Percentiles rank a stretch among this genome's conserved stretches.
Evolutionary conservation across 768 basidiomycete species (phyloP).

Genomic region (Lactarius akahatsu): DNA sequence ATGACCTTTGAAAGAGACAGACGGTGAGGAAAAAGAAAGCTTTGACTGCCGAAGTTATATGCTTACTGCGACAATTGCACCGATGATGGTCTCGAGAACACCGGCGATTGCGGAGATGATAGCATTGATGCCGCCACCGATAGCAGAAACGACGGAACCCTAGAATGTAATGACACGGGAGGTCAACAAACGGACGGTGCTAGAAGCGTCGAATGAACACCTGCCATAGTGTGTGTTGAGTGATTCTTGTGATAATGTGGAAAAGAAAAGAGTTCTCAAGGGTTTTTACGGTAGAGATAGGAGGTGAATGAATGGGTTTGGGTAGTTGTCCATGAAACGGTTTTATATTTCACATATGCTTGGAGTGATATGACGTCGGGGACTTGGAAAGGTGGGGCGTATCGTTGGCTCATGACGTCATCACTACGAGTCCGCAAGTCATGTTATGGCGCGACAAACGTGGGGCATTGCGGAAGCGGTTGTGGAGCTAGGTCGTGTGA

Average conservation of each 20-base stretch:
- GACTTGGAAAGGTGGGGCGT: too few species aligned
- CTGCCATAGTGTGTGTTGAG: background rate
- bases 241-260: too few species aligned
- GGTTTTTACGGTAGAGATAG: background rate
- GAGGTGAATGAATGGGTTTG: background rate
- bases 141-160: constrained; percentile 66
- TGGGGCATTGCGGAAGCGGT: background rate
- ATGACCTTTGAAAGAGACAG: constrained; percentile 45
- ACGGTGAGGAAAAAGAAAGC: too few species aligned
- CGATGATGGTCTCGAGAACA: constrained; percentile 59
- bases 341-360: background rate
- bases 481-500: background rate
- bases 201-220: background rate
- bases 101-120: constrained; percentile 60
- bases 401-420: background rate
- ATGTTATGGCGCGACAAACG: background rate
- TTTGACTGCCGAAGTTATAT: too few species aligned
- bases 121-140: constrained; percentile 57
- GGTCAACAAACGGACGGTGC: background rate
- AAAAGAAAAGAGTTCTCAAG: too few species aligned
- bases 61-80: constrained; percentile 54
- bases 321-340: background rate
- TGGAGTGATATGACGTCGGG: background rate
- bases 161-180: constrained; percentile 28
- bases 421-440: background rate